Percentiles rank a stretch among this genome's conserved stretches.
Evolutionary conservation across 2,329 filamentous ascomycete species (phyloP).

Genomic region (Pseudogymnoascus sp.): DNA sequence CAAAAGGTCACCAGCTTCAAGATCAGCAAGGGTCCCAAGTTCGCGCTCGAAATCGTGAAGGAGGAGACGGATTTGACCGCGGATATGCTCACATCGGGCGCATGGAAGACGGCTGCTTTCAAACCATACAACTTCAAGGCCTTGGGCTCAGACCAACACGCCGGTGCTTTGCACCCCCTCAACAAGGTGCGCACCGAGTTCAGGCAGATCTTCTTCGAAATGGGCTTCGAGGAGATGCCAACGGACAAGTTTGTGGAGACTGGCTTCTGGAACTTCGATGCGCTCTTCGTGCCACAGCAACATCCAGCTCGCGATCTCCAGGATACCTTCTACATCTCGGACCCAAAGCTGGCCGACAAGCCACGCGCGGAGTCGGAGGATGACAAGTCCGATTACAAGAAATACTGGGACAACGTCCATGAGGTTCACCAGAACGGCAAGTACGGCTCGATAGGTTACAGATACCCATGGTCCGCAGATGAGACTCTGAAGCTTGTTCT

Average conservation of each 20-base stretch:
- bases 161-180: constrained; percentile 59
- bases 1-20: constrained; percentile 82
- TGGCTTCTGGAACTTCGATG: constrained; percentile 98
- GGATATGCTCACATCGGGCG: constrained; percentile 80
- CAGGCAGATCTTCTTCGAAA: constrained; percentile 97
- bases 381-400: constrained; percentile 60
- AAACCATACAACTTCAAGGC: constrained; percentile 74
- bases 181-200: constrained; percentile 97
- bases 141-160: constrained; percentile 51
- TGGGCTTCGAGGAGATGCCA: constrained; percentile 98
- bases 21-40: constrained; percentile 78
- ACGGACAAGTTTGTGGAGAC: constrained; percentile 91
- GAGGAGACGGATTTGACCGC: constrained; percentile 93
- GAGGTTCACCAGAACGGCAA: constrained; percentile 85
- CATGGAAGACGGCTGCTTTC: constrained; percentile 88
- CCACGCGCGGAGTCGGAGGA: constrained; percentile 50
- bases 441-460: constrained; percentile 91
- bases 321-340: constrained; percentile 97
- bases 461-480: constrained; percentile 85
- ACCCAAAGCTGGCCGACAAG: constrained; percentile 68
- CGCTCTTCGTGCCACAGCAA: constrained; percentile 94
- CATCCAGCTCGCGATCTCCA: constrained; percentile 95
- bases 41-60: constrained; percentile 77
- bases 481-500: constrained; percentile 83
- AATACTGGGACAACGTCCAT: constrained; percentile 82